Base-by-base conservation (phyloP, 2,329 filamentous ascomycete genomes). In the Pseudogymnoascus sp. region DNA sequence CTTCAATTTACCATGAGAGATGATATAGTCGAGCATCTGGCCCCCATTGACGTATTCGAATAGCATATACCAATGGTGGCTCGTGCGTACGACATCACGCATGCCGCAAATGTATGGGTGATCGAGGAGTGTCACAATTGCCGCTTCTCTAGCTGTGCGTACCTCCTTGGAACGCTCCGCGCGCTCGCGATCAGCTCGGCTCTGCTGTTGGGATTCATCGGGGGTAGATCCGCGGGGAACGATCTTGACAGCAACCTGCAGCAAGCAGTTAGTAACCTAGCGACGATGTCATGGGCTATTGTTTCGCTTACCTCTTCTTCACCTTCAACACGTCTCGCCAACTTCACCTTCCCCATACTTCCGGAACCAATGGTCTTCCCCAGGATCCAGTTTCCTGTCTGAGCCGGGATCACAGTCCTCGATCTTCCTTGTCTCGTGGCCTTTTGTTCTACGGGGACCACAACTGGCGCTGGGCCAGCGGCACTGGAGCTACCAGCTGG, bases 41-140 rank as follows among this genome's bases (percentile, higher is more conserved):
- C 95, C 95, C 59, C 95, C 95, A 73, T 99, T 97, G 76, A 99
- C 95, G 75, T 95, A 97, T 78, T 99, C 95, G 73, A 96, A 99
- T 61, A 99, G 86, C 95, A 99, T 99, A 77, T 99, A 99, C 95
- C 95, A 99, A 77, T 99, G 95, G 75, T 97, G 95, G 72, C 95
- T 93, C 61, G 95, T 97, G 64, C 93, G 88, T 64, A 97, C 89
- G 26, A 97, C 92, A 77, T 99, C 95, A 68, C 92, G 87, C 83
- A 99, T 90, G 65, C 90, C 92, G 75, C 95, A 97, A 64, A 99
- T 96, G 73, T 96, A 96, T 12, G 93, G 95, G 72, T 97, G 95
- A 72, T 92, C 91, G 64, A 97, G 84, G 59, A 99, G 85, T 26
- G 91, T 96, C 67, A 97, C 93, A 72, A 99, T 97, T 69, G 95